phyloP scores from a whole-genome alignment of 768 basidiomycete genomes.

The Auricularia auricula-judae region DNA sequence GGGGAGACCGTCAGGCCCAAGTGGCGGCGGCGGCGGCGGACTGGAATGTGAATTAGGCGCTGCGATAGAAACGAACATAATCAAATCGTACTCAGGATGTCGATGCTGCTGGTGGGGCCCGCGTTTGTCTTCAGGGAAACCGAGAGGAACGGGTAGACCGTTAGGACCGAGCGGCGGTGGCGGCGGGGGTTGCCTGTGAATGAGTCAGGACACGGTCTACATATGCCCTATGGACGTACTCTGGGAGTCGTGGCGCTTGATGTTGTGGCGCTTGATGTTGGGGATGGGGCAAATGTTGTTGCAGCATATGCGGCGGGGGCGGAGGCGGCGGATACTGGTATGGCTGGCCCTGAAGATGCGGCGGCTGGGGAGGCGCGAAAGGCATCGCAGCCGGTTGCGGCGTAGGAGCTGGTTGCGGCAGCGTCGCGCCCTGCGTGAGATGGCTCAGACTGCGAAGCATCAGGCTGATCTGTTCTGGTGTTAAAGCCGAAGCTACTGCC shows the following conservation, averaged over 20 bases:
- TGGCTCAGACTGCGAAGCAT: slow-evolving; percentile 49
- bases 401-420: slow-evolving; percentile 16
- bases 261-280: slow-evolving; percentile 5
- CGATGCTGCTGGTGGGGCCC: too few relatives aligned
- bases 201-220: too few relatives aligned
- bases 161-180: too few relatives aligned
- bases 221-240: slow-evolving; percentile 11
- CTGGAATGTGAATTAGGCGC: slow-evolving; percentile 13
- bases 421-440: slow-evolving; percentile 24
- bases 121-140: too few relatives aligned
- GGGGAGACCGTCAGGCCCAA: slow-evolving; percentile 14
- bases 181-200: too few relatives aligned
- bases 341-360: slow-evolving; percentile 1
- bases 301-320: slow-evolving; percentile 17
- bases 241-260: slow-evolving; percentile 11
- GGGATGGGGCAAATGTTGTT: slow-evolving; percentile 14
- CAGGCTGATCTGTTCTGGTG: slow-evolving; percentile 64
- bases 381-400: background rate
- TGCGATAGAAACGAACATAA: slow-evolving; percentile 6
- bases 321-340: slow-evolving; percentile 7
- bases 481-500: slow-evolving; percentile 61
- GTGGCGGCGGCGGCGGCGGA: slow-evolving; percentile 9
- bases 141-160: too few relatives aligned
- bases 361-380: background rate
- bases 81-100: too few relatives aligned